phyloP scores from a whole-genome alignment of 2,329 filamentous ascomycete species.

The Phaeosphaeriaceae sp. region DNA sequence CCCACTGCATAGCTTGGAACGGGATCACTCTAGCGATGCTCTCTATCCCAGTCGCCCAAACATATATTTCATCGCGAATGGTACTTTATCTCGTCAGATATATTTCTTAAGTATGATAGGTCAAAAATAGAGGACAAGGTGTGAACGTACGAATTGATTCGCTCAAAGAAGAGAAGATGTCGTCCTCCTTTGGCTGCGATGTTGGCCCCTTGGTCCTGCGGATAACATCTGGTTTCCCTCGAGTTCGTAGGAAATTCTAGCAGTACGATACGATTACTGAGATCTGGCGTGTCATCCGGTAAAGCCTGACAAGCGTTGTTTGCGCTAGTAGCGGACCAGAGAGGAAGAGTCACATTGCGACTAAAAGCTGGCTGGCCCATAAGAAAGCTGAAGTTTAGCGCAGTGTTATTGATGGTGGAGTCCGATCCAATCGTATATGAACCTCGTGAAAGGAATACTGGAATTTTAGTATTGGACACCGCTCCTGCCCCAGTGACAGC shows the following conservation, averaged over 20 bases:
- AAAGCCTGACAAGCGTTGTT: slow-evolving; percentile 61
- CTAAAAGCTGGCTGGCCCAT: slow-evolving; percentile 39
- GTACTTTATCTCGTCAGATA: slow-evolving; percentile 7
- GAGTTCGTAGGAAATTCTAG: slow-evolving; percentile 15
- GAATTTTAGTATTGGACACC: slow-evolving; percentile 47
- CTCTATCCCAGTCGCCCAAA: slow-evolving; percentile 21
- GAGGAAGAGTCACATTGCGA: slow-evolving; percentile 17
- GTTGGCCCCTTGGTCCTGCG: slow-evolving; percentile 23
- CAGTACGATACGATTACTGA: slow-evolving; percentile 62
- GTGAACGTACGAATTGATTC: slow-evolving; percentile 10
- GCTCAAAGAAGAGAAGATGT: slow-evolving; percentile 47
- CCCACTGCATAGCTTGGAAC: slow-evolving; percentile 16
- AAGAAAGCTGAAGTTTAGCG: slow-evolving; percentile 43
- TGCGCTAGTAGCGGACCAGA: slow-evolving; percentile 51
- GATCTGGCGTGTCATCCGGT: slow-evolving; percentile 62
- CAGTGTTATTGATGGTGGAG: slow-evolving; percentile 30
- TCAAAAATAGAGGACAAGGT: background rate
- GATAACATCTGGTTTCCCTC: slow-evolving; percentile 18
- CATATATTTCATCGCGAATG: slow-evolving; percentile 19
- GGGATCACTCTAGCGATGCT: slow-evolving; percentile 13
- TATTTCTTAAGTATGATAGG: too few relatives aligned
- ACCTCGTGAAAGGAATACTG: slow-evolving; percentile 31
- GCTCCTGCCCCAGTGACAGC: slow-evolving; percentile 56
- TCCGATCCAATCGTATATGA: slow-evolving; percentile 42
- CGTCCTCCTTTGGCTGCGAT: slow-evolving; percentile 60